These are phyloP conservation scores for Seminavis robusta DNA, from an alignment of 108 stramenopile genomes.

Conservation along the genomic window DNA sequence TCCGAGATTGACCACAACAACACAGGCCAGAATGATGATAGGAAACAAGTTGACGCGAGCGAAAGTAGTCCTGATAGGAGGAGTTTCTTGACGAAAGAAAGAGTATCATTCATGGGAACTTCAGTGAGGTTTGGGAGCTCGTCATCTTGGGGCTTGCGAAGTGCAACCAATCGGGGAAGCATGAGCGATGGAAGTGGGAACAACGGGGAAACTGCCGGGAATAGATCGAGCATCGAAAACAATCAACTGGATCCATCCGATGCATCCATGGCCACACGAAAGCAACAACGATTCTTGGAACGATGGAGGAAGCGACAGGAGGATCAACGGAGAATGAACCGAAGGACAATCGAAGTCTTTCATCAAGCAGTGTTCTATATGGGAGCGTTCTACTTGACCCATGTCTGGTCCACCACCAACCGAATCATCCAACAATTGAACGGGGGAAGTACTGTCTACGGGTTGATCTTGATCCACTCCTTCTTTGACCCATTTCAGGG, in stretches of 20 bases:
- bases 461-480: constrained; percentile 4
- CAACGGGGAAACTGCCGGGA: not conserved
- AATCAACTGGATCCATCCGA: not conserved
- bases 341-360: constrained; percentile 2
- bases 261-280: not conserved
- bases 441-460: not conserved
- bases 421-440: constrained; percentile 5
- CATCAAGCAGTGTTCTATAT: constrained; percentile 27
- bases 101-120: too few relatives aligned
- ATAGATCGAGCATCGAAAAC: not conserved
- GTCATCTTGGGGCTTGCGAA: too few relatives aligned
- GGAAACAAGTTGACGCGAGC: too few relatives aligned
- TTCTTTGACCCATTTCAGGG: constrained; percentile 36
- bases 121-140: too few relatives aligned
- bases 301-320: not conserved
- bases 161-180: too few relatives aligned
- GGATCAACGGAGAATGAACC: not conserved
- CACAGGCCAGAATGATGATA: too few relatives aligned
- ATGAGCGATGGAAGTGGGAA: not conserved
- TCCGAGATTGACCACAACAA: too few relatives aligned
- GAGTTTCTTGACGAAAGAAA: too few relatives aligned
- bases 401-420: constrained; percentile 33
- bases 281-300: not conserved
- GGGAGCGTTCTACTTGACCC: constrained; percentile 22
- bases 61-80: too few relatives aligned